phyloP scores from a whole-genome alignment of 352 stramenopile genomes.

The Elongisporangium senticosum region DNA sequence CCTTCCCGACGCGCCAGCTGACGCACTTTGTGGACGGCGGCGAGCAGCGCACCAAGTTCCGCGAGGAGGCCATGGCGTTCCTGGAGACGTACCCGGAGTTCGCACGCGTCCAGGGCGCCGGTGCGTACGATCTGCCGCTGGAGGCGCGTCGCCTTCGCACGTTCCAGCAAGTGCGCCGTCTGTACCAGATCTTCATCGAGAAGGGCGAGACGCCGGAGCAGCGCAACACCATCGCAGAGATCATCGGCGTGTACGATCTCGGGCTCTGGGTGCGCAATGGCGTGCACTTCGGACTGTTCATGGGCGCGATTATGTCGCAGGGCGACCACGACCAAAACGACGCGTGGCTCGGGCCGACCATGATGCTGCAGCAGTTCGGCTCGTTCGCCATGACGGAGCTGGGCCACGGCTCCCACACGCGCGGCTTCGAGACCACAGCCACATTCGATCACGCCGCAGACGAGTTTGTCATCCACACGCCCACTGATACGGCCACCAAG shows the following conservation, averaged over 20 bases:
- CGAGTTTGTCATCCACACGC: conserved; percentile 94
- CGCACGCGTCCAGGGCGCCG: conserved; percentile 14
- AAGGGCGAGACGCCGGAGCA: conserved; percentile 41
- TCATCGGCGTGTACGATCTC: conserved; percentile 64
- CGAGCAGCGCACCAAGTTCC: conserved; percentile 28
- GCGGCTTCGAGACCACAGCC: conserved; percentile 93
- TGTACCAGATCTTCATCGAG: conserved; percentile 61
- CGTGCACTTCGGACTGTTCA: conserved; percentile 83
- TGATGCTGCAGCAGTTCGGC: conserved; percentile 79
- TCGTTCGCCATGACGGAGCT: conserved; percentile 90
- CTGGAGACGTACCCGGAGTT: conserved; percentile 45
- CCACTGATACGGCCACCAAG: conserved; percentile 93
- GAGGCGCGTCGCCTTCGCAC: conserved; percentile 41
- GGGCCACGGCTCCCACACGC: conserved; percentile 86
- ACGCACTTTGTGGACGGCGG: conserved; percentile 59
- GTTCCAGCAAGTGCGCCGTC: conserved; percentile 41
- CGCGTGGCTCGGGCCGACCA: conserved; percentile 65
- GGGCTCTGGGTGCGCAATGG: conserved; percentile 65
- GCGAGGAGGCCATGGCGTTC: conserved; percentile 44
- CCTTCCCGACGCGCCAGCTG: conserved; percentile 51
- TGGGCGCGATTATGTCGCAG: conserved; percentile 68
- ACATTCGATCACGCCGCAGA: conserved; percentile 87
- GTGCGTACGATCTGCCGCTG: conserved; percentile 49
- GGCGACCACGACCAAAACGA: conserved; percentile 76
- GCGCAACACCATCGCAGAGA: conserved; percentile 57